These are phyloP conservation scores for Boletus bicolor DNA, from an alignment of 768 basidiomycete genomes.

Conservation along the genomic window DNA sequence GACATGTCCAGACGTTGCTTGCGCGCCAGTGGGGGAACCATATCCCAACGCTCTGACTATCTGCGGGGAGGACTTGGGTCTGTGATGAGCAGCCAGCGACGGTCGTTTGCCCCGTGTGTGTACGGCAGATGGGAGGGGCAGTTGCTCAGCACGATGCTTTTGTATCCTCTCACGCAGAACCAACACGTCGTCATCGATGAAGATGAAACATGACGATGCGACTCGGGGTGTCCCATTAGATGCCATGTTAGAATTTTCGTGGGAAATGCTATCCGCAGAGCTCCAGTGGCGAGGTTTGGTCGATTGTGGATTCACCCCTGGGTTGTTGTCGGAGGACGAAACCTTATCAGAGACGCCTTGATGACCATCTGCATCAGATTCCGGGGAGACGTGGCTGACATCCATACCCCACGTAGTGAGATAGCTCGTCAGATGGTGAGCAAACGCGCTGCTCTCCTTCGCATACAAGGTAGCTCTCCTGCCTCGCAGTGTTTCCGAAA, in stretches of 20 bases:
- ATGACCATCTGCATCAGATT: slow-evolving; percentile 48
- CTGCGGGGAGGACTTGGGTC: slow-evolving; percentile 79
- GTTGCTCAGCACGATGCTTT: slow-evolving; percentile 58
- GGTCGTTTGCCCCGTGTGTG: slow-evolving; percentile 58
- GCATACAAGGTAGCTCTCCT: slow-evolving; percentile 84
- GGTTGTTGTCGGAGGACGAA: slow-evolving; percentile 7
- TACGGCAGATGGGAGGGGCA: slow-evolving; percentile 35
- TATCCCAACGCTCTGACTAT: slow-evolving; percentile 56
- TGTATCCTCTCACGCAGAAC: slow-evolving; percentile 74
- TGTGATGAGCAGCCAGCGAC: slow-evolving; percentile 60
- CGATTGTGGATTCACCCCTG: slow-evolving; percentile 2
- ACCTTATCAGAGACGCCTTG: slow-evolving; percentile 18
- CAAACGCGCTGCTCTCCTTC: slow-evolving; percentile 82
- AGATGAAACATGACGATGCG: slow-evolving; percentile 51
- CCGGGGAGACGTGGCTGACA: slow-evolving; percentile 72
- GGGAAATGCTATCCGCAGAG: slow-evolving; percentile 12
- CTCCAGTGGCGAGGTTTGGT: slow-evolving; percentile 25
- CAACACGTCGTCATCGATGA: slow-evolving; percentile 90
- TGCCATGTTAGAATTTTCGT: slow-evolving; percentile 18
- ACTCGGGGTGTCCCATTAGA: slow-evolving; percentile 26
- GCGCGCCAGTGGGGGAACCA: slow-evolving; percentile 26
- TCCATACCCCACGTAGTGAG: slow-evolving; percentile 95
- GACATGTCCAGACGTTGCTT: slow-evolving; percentile 34
- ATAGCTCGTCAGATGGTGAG: slow-evolving; percentile 89
- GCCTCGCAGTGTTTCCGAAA: slow-evolving; percentile 79